Percentiles rank a stretch among this genome's conserved stretches.
phyloP scores from a whole-genome alignment of 805 yeast genomes.

The Scheffersomyces stipitis region DNA sequence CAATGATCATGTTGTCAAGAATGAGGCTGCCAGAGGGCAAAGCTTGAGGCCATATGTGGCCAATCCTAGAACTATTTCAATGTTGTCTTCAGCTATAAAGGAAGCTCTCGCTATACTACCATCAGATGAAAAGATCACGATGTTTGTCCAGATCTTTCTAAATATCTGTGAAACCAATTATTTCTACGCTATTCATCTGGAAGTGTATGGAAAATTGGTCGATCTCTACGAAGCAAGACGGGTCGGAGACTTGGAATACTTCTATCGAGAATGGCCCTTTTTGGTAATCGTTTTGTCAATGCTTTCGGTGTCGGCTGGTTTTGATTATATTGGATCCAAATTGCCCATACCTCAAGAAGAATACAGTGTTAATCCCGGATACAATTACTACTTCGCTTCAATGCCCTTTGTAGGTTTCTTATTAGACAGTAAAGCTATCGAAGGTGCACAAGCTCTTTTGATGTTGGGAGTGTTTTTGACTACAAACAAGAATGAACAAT shows the following conservation, averaged over 20 bases:
- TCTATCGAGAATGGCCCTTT: constrained; percentile 10
- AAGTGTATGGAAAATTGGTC: constrained; percentile 4
- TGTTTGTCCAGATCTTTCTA: constrained; percentile 9
- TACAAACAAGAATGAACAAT: constrained; percentile 14
- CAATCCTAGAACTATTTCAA: constrained; percentile 4
- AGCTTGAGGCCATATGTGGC: too few species aligned
- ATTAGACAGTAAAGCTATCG: constrained; percentile 12
- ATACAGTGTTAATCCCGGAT: constrained; percentile 13
- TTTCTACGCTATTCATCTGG: constrained; percentile 12
- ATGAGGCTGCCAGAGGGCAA: neutral
- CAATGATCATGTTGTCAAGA: neutral
- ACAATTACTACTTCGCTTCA: constrained; percentile 10
- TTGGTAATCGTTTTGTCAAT: constrained; percentile 8
- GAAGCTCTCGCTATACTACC: constrained; percentile 12
- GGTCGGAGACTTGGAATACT: constrained; percentile 7
- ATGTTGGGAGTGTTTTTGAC: constrained; percentile 16
- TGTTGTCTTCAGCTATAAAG: constrained; percentile 5
- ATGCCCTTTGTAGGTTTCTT: constrained; percentile 14
- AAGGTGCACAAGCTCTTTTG: constrained; percentile 12
- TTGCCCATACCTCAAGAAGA: constrained; percentile 2
- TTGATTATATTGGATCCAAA: constrained; percentile 11
- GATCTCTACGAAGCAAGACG: constrained; percentile 4
- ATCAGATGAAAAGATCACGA: constrained; percentile 6
- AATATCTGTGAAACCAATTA: constrained; percentile 17
- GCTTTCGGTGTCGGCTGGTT: constrained; percentile 14